Conservation (phyloP, 306 rosid species). For the Cyamopsis tetragonoloba region DNA sequence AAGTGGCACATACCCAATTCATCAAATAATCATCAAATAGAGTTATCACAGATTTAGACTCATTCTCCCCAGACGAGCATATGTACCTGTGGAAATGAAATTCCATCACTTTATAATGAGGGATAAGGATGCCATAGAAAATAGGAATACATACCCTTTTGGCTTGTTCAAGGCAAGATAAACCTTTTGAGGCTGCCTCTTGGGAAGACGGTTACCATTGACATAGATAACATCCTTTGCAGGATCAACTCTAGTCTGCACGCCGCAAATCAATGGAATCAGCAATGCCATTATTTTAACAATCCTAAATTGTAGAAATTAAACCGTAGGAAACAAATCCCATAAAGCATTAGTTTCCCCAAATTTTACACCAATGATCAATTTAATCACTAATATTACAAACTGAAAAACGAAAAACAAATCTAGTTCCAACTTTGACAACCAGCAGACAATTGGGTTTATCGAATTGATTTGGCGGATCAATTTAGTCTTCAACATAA, state of each 20-base stretch:
- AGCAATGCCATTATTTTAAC: too few species aligned
- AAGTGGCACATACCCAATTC: conserved; percentile 63
- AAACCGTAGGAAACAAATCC: too few species aligned
- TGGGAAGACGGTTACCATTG: conserved; percentile 88
- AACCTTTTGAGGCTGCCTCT: conserved; percentile 81
- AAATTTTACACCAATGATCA: too few species aligned
- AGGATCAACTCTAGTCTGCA: conserved; percentile 87
- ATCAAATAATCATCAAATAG: conserved; percentile 70
- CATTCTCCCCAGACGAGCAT: conserved; percentile 79
- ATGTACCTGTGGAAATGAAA: conserved; percentile 57
- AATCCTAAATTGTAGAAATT: too few species aligned
- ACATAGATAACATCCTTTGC: conserved; percentile 81
- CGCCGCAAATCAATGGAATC: too few species aligned
- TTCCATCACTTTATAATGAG: conserved; percentile 10
- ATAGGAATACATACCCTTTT: conserved; percentile 93
- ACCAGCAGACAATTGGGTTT: too few species aligned
- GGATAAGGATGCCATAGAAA: too few species aligned
- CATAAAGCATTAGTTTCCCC: too few species aligned
- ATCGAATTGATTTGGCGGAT: too few species aligned
- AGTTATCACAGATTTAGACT: conserved; percentile 61
- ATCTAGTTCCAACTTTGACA: too few species aligned
- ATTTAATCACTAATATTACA: too few species aligned
- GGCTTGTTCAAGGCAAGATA: conserved; percentile 95
- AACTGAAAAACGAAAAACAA: neutral
- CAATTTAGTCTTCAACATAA: too few species aligned